These are phyloP conservation scores for Neurospora sp. DNA, from an alignment of 495 filamentous ascomycete genomes.

Conservation along the genomic window DNA sequence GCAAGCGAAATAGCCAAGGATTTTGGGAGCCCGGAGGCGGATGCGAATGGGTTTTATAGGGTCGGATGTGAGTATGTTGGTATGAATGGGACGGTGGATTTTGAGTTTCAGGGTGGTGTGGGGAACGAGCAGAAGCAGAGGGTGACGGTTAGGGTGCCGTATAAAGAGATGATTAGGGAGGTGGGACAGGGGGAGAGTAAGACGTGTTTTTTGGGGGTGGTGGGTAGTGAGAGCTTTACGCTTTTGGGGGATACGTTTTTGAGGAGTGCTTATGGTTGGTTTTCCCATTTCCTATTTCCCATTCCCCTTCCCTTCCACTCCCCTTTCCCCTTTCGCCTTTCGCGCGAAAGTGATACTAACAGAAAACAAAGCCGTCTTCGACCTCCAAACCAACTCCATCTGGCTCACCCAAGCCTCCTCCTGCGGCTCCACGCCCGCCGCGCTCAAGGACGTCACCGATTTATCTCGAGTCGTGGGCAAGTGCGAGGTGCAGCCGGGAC, in stretches of 20 bases:
- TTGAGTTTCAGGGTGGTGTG: constrained; percentile 46
- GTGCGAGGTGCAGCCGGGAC: constrained; percentile 4
- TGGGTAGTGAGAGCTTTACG: constrained; percentile 43
- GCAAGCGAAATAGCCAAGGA: constrained; percentile 52
- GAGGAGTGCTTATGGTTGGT: constrained; percentile 67
- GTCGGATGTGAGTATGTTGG: constrained; percentile 62
- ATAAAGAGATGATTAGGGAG: constrained; percentile 45
- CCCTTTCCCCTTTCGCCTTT: no score
- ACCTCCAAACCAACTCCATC: constrained; percentile 33
- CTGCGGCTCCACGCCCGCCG: constrained; percentile 32
- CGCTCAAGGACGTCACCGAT: constrained; percentile 16
- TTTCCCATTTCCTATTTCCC: neutral
- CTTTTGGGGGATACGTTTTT: constrained; percentile 91
- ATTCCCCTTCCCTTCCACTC: no score
- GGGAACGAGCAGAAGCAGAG: constrained; percentile 8
- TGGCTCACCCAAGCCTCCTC: constrained; percentile 36
- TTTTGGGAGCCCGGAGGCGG: constrained; percentile 46
- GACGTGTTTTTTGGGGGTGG: constrained; percentile 69
- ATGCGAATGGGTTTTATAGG: constrained; percentile 47
- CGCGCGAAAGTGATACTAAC: neutral
- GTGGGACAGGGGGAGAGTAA: constrained; percentile 37
- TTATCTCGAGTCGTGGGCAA: constrained; percentile 11
- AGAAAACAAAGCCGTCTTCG: constrained; percentile 31
- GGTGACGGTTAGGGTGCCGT: constrained; percentile 54
- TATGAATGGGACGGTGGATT: constrained; percentile 57